Conservation (phyloP, 148 eudicot genomes). For the Chenopodium formosanum region DNA sequence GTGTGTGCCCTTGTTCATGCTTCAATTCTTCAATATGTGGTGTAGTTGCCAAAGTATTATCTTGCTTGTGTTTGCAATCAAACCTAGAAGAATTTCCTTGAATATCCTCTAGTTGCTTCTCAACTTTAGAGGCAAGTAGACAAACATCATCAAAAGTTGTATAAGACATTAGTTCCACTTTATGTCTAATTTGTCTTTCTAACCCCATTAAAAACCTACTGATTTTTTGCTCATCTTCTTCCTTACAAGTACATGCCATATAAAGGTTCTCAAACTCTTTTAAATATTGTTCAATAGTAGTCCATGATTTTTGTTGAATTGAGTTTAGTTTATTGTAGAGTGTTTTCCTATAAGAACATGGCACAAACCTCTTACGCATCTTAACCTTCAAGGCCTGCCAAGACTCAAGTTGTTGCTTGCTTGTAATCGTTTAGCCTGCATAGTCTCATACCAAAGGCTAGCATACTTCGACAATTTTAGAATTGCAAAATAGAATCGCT, state of each 20-base stretch:
- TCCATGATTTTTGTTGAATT: no score
- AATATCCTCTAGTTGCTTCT: no score
- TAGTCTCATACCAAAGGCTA: background rate
- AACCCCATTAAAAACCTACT: background rate
- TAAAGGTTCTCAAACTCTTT: background rate
- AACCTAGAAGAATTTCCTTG: no score
- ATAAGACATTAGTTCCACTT: background rate
- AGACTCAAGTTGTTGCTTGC: background rate
- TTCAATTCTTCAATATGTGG: no score
- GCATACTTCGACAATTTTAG: background rate
- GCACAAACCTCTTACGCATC: background rate
- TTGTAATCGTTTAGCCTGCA: background rate
- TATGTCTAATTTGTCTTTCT: background rate
- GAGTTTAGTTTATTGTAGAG: no score
- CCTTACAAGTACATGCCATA: background rate
- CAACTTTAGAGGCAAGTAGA: no score
- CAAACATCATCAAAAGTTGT: no score
- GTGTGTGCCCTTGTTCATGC: no score
- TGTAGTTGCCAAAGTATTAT: no score
- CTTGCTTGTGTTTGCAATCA: no score
- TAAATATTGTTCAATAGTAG: no score
- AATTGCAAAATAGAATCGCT: background rate
- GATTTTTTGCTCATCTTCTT: background rate
- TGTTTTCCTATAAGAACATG: background rate
- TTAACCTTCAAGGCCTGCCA: background rate